A percentile compares a stretch with the other conserved stretches of the same genome.
Evolutionary conservation across 768 basidiomycete genomes (phyloP).

Genomic region (Hirschioporus abietinus): DNA sequence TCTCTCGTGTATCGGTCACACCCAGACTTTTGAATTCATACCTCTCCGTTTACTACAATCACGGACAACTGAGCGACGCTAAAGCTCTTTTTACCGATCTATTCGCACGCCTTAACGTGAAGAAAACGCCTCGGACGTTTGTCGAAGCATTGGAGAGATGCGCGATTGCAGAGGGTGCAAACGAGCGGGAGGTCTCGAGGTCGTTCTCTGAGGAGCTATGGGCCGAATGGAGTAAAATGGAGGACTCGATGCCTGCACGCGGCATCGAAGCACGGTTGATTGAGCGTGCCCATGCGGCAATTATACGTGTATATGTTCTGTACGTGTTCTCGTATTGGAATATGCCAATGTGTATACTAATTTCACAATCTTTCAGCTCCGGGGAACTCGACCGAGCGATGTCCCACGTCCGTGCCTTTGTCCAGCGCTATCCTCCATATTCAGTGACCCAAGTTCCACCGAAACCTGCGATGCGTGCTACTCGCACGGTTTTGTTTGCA

Average conservation of each 20-base stretch:
- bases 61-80: conserved; percentile 44
- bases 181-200: conserved; percentile 43
- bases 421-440: conserved; percentile 55
- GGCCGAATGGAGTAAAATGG: conserved; percentile 53
- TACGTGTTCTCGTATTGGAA: conserved; percentile 31
- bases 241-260: conserved; percentile 30
- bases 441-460: conserved; percentile 35
- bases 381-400: conserved; percentile 49
- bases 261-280: conserved; percentile 40
- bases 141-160: conserved; percentile 69
- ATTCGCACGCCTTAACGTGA: conserved; percentile 38
- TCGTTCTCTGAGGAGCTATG: conserved; percentile 60
- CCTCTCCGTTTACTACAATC: conserved; percentile 67
- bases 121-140: conserved; percentile 49
- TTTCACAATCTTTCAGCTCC: conserved; percentile 29
- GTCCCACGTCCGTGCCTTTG: conserved; percentile 55
- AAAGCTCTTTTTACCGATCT: conserved; percentile 45
- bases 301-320: conserved; percentile 61
- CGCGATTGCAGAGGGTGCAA: conserved; percentile 33
- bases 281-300: conserved; percentile 64
- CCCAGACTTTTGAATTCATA: conserved; percentile 74
- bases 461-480: conserved; percentile 50
- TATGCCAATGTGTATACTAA: not conserved
- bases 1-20: conserved; percentile 52
- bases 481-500: conserved; percentile 49